Evolutionary conservation across 2,329 filamentous ascomycete genomes (phyloP).

Genomic region (Plectosphaerella sp.): DNA sequence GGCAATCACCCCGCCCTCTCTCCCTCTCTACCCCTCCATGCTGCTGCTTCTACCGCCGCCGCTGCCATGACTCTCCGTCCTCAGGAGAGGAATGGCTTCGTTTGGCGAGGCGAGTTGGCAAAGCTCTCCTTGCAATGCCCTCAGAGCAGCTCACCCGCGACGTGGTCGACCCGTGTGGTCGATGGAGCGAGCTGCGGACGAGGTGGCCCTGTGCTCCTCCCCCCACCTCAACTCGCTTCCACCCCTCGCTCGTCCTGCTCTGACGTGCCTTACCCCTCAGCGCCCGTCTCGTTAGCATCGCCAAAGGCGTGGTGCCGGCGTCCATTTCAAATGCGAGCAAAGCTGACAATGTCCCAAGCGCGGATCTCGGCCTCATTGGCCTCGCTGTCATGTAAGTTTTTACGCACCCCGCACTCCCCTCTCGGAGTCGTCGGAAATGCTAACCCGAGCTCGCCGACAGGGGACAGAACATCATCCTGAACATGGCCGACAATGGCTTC

Average conservation of each 20-base stretch:
- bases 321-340: conserved; percentile 27
- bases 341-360: conserved; percentile 61
- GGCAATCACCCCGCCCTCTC: conserved; percentile 10
- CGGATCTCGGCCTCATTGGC: conserved; percentile 90
- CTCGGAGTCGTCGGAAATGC: conserved; percentile 6
- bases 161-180: too few relatives aligned
- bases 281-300: conserved; percentile 68
- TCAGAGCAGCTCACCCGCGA: not conserved
- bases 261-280: conserved; percentile 35
- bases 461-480: conserved; percentile 84
- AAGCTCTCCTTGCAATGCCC: not conserved
- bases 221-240: too few relatives aligned
- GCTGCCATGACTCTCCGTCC: not conserved
- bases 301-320: conserved; percentile 11
- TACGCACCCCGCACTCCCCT: not conserved
- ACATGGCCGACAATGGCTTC: conserved; percentile 88
- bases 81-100: not conserved
- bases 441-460: conserved; percentile 25
- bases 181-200: too few relatives aligned
- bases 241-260: conserved; percentile 17
- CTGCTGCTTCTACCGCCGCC: not conserved
- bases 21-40: conserved; percentile 9
- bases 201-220: too few relatives aligned
- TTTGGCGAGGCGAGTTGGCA: too few relatives aligned
- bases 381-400: conserved; percentile 79